A percentile compares a stretch with the other conserved stretches of the same genome.
phyloP scores from a whole-genome alignment of 345 rosid genomes.

The Eutrema yunnanense region DNA sequence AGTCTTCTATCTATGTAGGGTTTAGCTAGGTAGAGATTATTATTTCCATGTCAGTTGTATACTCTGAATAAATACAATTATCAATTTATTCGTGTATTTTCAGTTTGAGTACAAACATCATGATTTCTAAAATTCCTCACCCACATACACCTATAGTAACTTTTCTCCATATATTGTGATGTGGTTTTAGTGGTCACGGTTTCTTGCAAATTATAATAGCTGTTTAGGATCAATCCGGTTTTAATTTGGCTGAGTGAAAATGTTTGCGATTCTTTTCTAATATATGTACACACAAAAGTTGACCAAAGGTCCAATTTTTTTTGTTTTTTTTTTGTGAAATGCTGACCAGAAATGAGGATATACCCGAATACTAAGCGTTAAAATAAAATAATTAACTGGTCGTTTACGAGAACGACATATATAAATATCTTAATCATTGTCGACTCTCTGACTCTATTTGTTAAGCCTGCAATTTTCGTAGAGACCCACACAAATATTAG shows the following conservation, averaged over 20 bases:
- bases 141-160: not conserved
- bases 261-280: not conserved
- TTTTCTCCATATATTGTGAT: not conserved
- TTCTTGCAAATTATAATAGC: not conserved
- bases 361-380: slow-evolving; percentile 4
- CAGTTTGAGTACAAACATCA: not conserved
- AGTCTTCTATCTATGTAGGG: not conserved
- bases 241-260: not conserved
- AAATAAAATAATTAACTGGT: not conserved
- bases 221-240: not conserved
- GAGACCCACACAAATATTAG: too few relatives aligned
- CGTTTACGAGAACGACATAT: slow-evolving; percentile 13
- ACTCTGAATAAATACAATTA: not conserved
- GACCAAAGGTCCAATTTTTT: not conserved
- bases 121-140: too few relatives aligned
- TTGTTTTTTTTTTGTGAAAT: not conserved
- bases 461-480: not conserved
- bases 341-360: not conserved
- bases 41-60: not conserved
- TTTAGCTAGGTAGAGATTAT: not conserved
- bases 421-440: not conserved
- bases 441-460: slow-evolving; percentile 1
- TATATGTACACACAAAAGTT: not conserved
- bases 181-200: not conserved
- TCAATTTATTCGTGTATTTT: not conserved